Evolutionary conservation across 1,139 yeast species (phyloP).

Genomic region (Candida tropicalis): DNA sequence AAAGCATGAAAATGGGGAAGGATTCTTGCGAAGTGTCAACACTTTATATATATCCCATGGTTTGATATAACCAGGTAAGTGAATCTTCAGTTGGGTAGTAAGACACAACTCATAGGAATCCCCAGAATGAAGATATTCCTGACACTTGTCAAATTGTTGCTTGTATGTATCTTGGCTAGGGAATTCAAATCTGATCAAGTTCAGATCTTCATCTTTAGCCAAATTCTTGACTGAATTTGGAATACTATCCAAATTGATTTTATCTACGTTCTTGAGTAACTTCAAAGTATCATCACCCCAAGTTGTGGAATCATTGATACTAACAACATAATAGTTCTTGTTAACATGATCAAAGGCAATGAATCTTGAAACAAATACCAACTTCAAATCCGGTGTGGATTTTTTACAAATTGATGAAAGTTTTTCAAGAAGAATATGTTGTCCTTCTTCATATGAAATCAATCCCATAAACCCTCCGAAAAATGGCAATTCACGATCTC

Average conservation of each 20-base stretch:
- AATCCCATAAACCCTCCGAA: constrained; percentile 88
- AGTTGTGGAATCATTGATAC: constrained; percentile 38
- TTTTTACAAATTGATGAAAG: constrained; percentile 31
- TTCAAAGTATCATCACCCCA: constrained; percentile 37
- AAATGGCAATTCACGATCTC: constrained; percentile 59
- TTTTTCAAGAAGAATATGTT: constrained; percentile 38
- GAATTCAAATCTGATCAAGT: constrained; percentile 37
- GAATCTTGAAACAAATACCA: constrained; percentile 71
- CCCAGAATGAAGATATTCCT: constrained; percentile 71
- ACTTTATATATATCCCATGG: constrained; percentile 85
- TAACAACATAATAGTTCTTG: constrained; percentile 55
- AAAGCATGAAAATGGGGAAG: constrained; percentile 90
- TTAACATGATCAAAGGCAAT: constrained; percentile 56
- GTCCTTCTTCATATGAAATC: constrained; percentile 84
- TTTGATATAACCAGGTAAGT: constrained; percentile 43
- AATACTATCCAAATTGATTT: constrained; percentile 23
- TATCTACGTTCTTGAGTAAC: constrained; percentile 16
- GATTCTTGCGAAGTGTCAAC: constrained; percentile 66
- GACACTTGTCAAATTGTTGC: constrained; percentile 63
- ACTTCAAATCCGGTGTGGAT: constrained; percentile 69
- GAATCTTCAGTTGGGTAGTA: constrained; percentile 74
- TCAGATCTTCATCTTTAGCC: constrained; percentile 22
- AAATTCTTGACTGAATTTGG: constrained; percentile 32
- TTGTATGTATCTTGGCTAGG: constrained; percentile 62
- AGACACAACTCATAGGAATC: constrained; percentile 94